A percentile compares a stretch with the other conserved stretches of the same genome.
Conservation (phyloP, 805 yeast species). For the Wickerhamiella bombiphila region DNA sequence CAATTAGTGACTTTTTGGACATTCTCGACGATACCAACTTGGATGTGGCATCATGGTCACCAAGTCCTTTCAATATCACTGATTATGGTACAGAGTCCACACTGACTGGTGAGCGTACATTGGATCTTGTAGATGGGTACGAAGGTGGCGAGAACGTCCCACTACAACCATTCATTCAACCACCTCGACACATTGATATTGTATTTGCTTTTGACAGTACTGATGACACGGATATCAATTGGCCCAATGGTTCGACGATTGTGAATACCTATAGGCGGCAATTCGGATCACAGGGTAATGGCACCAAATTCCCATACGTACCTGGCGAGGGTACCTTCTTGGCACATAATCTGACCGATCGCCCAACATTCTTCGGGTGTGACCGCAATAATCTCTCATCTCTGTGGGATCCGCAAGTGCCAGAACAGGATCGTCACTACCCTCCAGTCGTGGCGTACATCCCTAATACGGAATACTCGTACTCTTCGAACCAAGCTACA, state of each 20-base stretch:
- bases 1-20: slow-evolving; percentile 19
- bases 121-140: slow-evolving; percentile 61
- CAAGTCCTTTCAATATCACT: slow-evolving; percentile 62
- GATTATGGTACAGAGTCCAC: slow-evolving; percentile 13
- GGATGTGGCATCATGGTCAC: slow-evolving; percentile 41
- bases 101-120: slow-evolving; percentile 23
- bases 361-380: slow-evolving; percentile 76
- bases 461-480: slow-evolving; percentile 55
- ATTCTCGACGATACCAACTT: slow-evolving; percentile 24
- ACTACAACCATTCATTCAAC: slow-evolving; percentile 44
- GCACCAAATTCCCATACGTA: slow-evolving; percentile 12
- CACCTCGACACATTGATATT: slow-evolving; percentile 44
- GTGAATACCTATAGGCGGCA: slow-evolving; percentile 16
- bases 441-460: slow-evolving; percentile 64
- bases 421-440: slow-evolving; percentile 4
- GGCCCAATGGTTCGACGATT: slow-evolving; percentile 26
- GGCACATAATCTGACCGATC: slow-evolving; percentile 27
- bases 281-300: slow-evolving; percentile 11
- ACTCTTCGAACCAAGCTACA: slow-evolving; percentile 54
- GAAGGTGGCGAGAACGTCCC: slow-evolving; percentile 66
- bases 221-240: slow-evolving; percentile 22
- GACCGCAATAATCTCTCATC: slow-evolving; percentile 37
- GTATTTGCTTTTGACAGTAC: slow-evolving; percentile 35
- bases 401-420: slow-evolving; percentile 33
- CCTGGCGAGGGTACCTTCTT: slow-evolving; percentile 30